Conservation (phyloP, 164 flowering plant genomes). For the Piper betle region DNA sequence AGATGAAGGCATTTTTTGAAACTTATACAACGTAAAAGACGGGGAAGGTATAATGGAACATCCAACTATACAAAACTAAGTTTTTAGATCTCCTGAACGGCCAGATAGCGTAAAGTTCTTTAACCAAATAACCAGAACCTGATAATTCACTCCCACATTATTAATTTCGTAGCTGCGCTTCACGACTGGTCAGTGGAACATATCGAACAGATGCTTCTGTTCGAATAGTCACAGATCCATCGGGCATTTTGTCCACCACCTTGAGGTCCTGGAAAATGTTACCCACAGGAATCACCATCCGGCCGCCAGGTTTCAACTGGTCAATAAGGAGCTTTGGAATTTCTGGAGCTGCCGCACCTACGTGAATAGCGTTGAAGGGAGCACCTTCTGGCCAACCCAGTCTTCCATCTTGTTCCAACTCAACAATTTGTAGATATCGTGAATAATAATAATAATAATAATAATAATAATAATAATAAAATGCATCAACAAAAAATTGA, state of each 20-base stretch:
- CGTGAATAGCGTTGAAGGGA: constrained; percentile 91
- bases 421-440: neutral
- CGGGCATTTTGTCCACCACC: constrained; percentile 64
- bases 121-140: no score
- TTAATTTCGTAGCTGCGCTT: constrained; percentile 44
- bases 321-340: constrained; percentile 63
- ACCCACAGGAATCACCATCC: constrained; percentile 91
- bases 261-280: constrained; percentile 62
- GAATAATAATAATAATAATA: neutral
- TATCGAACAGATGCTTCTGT: constrained; percentile 80
- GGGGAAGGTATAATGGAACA: no score
- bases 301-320: constrained; percentile 88
- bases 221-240: constrained; percentile 46
- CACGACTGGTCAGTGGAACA: constrained; percentile 83
- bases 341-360: constrained; percentile 88
- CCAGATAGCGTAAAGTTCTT: no score
- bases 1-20: no score
- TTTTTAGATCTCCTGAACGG: no score
- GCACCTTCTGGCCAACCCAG: constrained; percentile 69
- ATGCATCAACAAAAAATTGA: no score
- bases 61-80: no score
- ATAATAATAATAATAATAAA: neutral
- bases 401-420: constrained; percentile 58
- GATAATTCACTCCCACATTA: no score
- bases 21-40: no score